A percentile compares a stretch with the other conserved stretches of the same genome.
phyloP scores from a whole-genome alignment of 352 stramenopile genomes.

The Achlya hypogyna region DNA sequence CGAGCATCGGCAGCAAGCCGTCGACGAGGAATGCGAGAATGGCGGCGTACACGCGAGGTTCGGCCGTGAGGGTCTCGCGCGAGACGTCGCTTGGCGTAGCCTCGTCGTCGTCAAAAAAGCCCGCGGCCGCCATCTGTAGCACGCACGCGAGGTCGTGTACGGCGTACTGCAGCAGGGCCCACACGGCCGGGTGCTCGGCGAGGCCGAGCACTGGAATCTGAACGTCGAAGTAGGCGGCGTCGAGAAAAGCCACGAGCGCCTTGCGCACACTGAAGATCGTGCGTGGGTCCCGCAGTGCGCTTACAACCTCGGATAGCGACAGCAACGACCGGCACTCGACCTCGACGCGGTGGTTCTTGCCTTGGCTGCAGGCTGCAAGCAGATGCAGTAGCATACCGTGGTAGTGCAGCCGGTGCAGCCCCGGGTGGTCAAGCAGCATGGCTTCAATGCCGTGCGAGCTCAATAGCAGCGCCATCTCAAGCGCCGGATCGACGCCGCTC shows the following conservation, averaged over 20 bases:
- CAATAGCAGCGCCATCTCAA: neutral
- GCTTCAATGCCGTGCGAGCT: neutral
- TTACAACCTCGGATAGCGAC: constrained; percentile 12
- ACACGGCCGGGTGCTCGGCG: neutral
- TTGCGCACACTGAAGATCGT: neutral
- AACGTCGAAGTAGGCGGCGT: neutral
- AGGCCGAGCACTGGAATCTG: neutral
- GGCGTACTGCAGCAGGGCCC: neutral
- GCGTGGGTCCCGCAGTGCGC: constrained; percentile 1
- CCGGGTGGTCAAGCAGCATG: neutral
- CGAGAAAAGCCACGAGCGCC: neutral
- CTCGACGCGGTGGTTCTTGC: constrained; percentile 24
- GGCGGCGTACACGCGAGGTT: neutral
- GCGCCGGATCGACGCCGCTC: neutral
- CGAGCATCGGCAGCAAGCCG: neutral
- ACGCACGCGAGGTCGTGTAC: neutral
- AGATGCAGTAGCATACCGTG: neutral
- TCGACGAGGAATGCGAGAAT: neutral
- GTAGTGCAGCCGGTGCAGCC: neutral
- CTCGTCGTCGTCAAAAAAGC: neutral
- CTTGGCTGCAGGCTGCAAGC: neutral
- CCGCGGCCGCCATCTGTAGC: neutral
- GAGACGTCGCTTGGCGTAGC: neutral
- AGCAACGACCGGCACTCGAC: constrained; percentile 24
- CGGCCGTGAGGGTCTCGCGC: neutral